These are phyloP conservation scores for Poa pratensis DNA, from an alignment of 176 grass and related monocot species.

Conservation along the genomic window DNA sequence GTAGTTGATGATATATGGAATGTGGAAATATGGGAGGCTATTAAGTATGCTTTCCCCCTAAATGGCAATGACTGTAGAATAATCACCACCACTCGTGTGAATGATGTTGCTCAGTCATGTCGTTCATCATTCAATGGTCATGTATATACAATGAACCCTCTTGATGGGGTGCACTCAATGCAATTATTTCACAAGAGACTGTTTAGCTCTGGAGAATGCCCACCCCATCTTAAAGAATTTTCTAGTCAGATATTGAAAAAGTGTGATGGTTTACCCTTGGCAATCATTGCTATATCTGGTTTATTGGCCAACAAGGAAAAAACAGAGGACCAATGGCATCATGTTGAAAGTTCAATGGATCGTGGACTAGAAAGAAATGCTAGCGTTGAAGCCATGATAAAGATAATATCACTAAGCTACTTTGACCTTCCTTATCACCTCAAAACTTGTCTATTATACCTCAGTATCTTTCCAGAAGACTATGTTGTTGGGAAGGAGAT, in stretches of 20 bases:
- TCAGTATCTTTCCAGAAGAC: background rate
- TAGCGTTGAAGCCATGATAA: background rate
- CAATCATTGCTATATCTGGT: background rate
- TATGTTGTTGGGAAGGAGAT: background rate
- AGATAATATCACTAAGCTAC: conserved; percentile 6
- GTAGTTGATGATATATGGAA: conserved; percentile 4
- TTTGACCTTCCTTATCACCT: background rate
- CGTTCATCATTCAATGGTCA: background rate
- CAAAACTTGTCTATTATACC: background rate
- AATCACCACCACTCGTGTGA: background rate
- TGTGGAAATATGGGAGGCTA: background rate
- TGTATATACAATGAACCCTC: background rate
- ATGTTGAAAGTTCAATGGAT: background rate
- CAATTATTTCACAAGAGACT: background rate
- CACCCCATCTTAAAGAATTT: background rate
- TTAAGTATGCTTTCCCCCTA: background rate
- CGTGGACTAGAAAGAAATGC: background rate
- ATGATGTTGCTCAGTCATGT: background rate
- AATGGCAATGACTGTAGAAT: background rate
- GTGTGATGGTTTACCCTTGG: background rate
- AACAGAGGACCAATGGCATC: background rate
- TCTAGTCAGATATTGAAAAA: background rate
- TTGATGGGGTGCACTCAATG: background rate
- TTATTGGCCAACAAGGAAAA: background rate
- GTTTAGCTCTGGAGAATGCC: background rate